Conservation (phyloP, 129 eudicot genomes). For the Erigeron canadensis region DNA sequence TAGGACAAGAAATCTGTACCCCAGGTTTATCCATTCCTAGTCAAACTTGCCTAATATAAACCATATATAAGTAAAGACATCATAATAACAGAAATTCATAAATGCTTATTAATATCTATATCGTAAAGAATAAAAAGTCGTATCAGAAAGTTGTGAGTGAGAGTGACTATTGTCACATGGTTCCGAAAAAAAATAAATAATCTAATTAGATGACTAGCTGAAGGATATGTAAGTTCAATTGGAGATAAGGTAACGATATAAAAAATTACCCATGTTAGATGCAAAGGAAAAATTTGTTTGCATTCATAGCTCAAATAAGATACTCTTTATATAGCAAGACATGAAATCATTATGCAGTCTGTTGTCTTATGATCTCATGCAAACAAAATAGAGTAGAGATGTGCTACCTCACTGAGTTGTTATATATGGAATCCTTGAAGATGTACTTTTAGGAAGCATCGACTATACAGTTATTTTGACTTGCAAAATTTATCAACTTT, state of each 20-base stretch:
- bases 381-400: slow-evolving; percentile 6
- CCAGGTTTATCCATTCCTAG: no score
- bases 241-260: background rate
- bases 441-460: background rate
- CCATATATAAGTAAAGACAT: no score
- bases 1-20: no score
- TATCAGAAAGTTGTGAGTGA: background rate
- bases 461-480: background rate
- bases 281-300: background rate
- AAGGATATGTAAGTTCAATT: background rate
- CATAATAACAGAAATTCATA: no score
- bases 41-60: no score
- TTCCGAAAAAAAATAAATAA: background rate
- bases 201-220: background rate
- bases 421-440: background rate
- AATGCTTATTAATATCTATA: background rate
- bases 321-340: background rate
- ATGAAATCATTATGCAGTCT: slow-evolving; percentile 10
- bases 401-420: no score
- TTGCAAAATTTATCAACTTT: background rate
- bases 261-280: background rate
- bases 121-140: no score
- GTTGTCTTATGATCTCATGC: slow-evolving; percentile 1
- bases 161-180: slow-evolving; percentile 8
- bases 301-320: slow-evolving; percentile 2